A percentile compares a stretch with the other conserved stretches of the same genome.
Evolutionary conservation across 2,329 filamentous ascomycete genomes (phyloP).

Genomic region (Alternaria hordeiaustralica): DNA sequence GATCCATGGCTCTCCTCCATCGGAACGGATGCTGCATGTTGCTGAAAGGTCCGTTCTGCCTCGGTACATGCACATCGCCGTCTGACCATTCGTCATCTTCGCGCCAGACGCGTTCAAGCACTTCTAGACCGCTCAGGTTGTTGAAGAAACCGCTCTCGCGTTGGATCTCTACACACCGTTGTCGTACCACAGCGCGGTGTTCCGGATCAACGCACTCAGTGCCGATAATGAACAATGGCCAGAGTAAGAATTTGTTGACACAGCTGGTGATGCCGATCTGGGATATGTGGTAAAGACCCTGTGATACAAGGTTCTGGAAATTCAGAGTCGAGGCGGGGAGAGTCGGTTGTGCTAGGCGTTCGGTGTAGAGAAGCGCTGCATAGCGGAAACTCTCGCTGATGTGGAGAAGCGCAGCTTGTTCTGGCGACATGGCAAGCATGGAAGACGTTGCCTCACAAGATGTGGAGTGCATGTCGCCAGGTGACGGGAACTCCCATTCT

Average conservation of each 20-base stretch:
- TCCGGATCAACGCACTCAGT: slow-evolving; percentile 85
- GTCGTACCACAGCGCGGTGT: slow-evolving; percentile 79
- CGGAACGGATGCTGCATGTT: slow-evolving; percentile 49
- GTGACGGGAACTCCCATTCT: slow-evolving; percentile 72
- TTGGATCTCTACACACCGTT: slow-evolving; percentile 85
- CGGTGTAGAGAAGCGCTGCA: slow-evolving; percentile 85
- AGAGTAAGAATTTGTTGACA: slow-evolving; percentile 87
- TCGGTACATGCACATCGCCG: slow-evolving; percentile 27
- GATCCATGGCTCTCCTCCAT: slow-evolving; percentile 60
- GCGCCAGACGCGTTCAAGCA: slow-evolving; percentile 84
- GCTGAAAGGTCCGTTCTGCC: slow-evolving; percentile 29
- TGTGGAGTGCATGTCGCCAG: slow-evolving; percentile 34
- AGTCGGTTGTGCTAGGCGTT: slow-evolving; percentile 80
- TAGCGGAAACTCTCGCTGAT: slow-evolving; percentile 92
- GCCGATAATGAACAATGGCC: slow-evolving; percentile 90
- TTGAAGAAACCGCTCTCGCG: slow-evolving; percentile 91
- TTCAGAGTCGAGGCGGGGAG: slow-evolving; percentile 75
- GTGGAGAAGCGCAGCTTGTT: slow-evolving; percentile 76
- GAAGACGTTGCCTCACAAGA: slow-evolving; percentile 34
- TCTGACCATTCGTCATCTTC: slow-evolving; percentile 54
- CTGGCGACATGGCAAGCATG: slow-evolving; percentile 47
- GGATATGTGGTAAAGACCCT: slow-evolving; percentile 82
- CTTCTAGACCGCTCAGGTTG: slow-evolving; percentile 83
- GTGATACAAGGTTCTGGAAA: slow-evolving; percentile 82
- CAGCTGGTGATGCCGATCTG: slow-evolving; percentile 74